phyloP scores from a whole-genome alignment of 371 early-diverging fungal genomes.

The Circinella minor region DNA sequence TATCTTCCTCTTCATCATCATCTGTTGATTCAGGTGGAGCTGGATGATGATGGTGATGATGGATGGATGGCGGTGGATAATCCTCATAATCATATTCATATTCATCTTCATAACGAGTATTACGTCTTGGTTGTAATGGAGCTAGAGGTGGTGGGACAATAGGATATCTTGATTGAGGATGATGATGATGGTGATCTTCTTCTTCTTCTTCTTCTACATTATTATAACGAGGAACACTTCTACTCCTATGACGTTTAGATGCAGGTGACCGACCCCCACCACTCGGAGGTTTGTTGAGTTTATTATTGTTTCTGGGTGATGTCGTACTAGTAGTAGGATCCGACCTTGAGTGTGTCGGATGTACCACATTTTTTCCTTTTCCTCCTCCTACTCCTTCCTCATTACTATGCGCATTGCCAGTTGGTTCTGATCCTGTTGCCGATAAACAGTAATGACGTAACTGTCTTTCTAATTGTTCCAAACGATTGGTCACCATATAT shows the following conservation, averaged over 20 bases:
- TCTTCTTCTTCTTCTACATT: not conserved
- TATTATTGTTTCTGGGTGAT: not conserved
- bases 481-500: not conserved
- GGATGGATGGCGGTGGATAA: too few species aligned
- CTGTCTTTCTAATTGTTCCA: constrained; percentile 6
- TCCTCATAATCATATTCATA: not conserved
- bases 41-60: not conserved
- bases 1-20: constrained; percentile 1
- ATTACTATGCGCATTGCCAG: not conserved
- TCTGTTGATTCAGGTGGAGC: not conserved
- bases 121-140: not conserved
- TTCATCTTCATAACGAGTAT: not conserved
- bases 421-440: not conserved
- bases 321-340: not conserved
- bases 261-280: constrained; percentile 7
- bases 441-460: constrained; percentile 2
- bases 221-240: constrained; percentile 5
- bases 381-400: not conserved
- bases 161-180: too few species aligned
- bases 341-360: not conserved
- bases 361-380: not conserved
- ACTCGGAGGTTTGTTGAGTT: constrained; percentile 7
- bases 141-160: not conserved
- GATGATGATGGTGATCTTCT: not conserved
- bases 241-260: constrained; percentile 7